A percentile compares a stretch with the other conserved stretches of the same genome.
These are phyloP conservation scores for Jacaranda mimosifolia DNA, from an alignment of 257 asterid genomes.

Conservation along the genomic window DNA sequence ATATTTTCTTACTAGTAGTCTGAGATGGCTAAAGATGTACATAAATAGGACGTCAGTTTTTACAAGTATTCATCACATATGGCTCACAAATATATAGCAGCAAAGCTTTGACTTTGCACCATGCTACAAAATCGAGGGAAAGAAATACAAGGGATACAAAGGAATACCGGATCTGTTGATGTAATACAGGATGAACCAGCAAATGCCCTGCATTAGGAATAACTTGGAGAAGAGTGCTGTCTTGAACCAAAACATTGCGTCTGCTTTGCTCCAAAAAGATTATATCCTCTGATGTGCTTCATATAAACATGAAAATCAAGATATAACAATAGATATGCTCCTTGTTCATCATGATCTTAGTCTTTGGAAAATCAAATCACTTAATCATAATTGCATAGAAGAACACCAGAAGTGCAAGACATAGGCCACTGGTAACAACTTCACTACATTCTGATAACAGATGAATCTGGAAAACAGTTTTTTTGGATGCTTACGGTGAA, in stretches of 20 bases:
- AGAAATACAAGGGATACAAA: not conserved
- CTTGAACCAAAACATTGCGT: constrained; percentile 6
- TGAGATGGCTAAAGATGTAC: not conserved
- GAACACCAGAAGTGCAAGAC: constrained; percentile 19
- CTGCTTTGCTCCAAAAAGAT: constrained; percentile 7
- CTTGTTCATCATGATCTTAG: no score
- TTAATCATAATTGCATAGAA: not conserved
- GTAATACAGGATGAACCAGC: no score
- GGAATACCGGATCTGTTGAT: not conserved
- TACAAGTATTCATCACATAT: constrained; percentile 22
- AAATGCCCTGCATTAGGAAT: constrained; percentile 10
- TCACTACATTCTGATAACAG: not conserved
- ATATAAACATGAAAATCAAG: constrained; percentile 21
- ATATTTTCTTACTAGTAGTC: not conserved
- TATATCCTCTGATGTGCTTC: not conserved
- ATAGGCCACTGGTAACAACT: constrained; percentile 7
- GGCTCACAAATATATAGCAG: not conserved
- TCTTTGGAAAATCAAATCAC: no score
- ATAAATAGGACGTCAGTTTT: constrained; percentile 3
- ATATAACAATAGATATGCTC: not conserved
- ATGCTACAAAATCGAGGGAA: constrained; percentile 19
- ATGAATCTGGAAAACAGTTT: not conserved
- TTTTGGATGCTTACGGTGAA: constrained; percentile 7
- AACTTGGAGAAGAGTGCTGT: not conserved
- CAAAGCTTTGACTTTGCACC: not conserved